These are phyloP conservation scores for Paramecium pentaurelia DNA, from an alignment of 73 alveolate species.

Conservation along the genomic window DNA sequence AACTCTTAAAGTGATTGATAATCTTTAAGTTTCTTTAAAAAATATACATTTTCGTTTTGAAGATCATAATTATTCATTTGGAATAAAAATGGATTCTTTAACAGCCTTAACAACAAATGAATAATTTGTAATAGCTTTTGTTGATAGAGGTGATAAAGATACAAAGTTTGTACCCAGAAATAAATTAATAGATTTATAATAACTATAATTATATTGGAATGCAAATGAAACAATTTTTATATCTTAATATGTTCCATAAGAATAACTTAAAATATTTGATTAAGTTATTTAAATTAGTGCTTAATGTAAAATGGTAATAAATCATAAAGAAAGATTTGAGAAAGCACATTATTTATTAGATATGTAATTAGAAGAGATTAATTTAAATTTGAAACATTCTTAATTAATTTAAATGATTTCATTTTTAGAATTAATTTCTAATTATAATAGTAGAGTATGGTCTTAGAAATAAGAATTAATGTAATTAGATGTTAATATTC, in stretches of 20 bases:
- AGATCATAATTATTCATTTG: conserved; percentile 75
- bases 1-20: conserved; percentile 87
- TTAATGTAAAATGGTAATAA: background rate
- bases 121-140: conserved; percentile 78
- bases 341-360: background rate
- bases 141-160: conserved; percentile 66
- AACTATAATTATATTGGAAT: conserved; percentile 63
- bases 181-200: conserved; percentile 54
- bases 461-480: background rate
- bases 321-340: background rate
- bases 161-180: conserved; percentile 58
- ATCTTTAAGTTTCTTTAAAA: conserved; percentile 83
- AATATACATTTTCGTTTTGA: conserved; percentile 93
- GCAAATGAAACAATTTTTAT: background rate
- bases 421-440: background rate
- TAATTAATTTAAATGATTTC: background rate
- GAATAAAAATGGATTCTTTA: conserved; percentile 85
- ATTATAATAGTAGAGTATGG: background rate
- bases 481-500: background rate
- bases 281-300: conserved; percentile 25
- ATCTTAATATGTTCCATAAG: background rate
- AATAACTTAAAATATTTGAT: background rate
- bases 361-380: background rate
- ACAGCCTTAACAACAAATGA: conserved; percentile 85
- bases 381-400: background rate